A percentile compares a stretch with the other conserved stretches of the same genome.
These are phyloP conservation scores for Huiozyma sinensis DNA, from an alignment of 805 yeast species.

Conservation along the genomic window DNA sequence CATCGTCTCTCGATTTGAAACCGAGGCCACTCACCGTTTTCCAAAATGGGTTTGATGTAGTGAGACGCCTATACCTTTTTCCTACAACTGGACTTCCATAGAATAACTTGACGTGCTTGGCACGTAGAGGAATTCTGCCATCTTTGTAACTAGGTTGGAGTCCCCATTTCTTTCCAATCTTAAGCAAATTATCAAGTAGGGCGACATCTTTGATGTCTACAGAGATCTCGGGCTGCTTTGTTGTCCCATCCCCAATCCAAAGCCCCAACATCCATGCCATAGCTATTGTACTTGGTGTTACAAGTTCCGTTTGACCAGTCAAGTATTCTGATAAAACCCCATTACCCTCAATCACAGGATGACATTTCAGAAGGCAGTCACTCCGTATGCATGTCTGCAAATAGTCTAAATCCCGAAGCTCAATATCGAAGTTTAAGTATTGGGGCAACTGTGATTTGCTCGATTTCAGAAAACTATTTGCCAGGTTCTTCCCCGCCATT, in stretches of 20 bases:
- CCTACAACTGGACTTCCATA: neutral
- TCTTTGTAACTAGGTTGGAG: constrained; percentile 15
- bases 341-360: constrained; percentile 30
- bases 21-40: constrained; percentile 17
- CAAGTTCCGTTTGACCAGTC: constrained; percentile 18
- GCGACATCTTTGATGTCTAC: constrained; percentile 22
- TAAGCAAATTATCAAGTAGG: constrained; percentile 19
- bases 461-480: constrained; percentile 20
- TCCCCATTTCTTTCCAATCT: constrained; percentile 20
- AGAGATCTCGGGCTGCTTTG: constrained; percentile 22
- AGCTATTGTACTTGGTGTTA: constrained; percentile 15
- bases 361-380: constrained; percentile 26
- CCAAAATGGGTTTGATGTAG: constrained; percentile 27
- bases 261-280: constrained; percentile 34
- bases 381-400: constrained; percentile 24
- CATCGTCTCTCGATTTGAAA: constrained; percentile 14
- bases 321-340: constrained; percentile 25
- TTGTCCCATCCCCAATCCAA: constrained; percentile 32
- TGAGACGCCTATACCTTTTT: constrained; percentile 10
- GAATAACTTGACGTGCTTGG: constrained; percentile 18
- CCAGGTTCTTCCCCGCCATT: constrained; percentile 16
- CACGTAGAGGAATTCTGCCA: constrained; percentile 12
- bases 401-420: constrained; percentile 29
- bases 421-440: constrained; percentile 31
- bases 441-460: constrained; percentile 15